Conservation (phyloP, 441 rosid genomes). For the Flueggea neowawraea region DNA sequence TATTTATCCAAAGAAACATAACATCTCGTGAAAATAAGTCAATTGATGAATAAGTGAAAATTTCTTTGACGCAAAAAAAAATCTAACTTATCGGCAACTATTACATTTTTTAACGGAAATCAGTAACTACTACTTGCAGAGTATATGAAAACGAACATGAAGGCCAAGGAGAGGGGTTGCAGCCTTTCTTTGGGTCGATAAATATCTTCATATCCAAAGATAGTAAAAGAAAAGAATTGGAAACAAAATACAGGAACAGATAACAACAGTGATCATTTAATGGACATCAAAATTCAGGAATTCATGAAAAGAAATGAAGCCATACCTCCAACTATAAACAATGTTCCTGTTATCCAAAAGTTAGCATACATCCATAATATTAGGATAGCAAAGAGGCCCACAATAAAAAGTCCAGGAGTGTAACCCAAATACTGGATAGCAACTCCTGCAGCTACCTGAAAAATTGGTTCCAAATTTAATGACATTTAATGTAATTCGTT, state of each 20-base stretch:
- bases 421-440: conserved; percentile 85
- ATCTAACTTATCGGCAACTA: too few species aligned
- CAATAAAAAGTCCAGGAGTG: conserved; percentile 96
- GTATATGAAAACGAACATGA: too few species aligned
- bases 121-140: too few species aligned
- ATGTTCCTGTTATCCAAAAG: conserved; percentile 97
- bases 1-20: too few species aligned
- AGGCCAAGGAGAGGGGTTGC: too few species aligned
- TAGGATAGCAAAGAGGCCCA: conserved; percentile 83
- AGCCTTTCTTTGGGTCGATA: too few species aligned
- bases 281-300: neutral
- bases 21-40: too few species aligned
- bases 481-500: neutral
- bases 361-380: conserved; percentile 98
- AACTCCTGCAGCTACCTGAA: conserved; percentile 96
- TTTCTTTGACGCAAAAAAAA: too few species aligned
- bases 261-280: neutral
- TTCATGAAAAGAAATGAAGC: conserved; percentile 12
- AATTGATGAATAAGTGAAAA: too few species aligned
- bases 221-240: neutral
- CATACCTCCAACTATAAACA: conserved; percentile 97
- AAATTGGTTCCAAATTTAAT: conserved; percentile 17
- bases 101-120: too few species aligned
- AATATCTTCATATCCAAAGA: neutral
- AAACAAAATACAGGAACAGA: conserved; percentile 2